These are phyloP conservation scores for Polytrichum commune DNA, from an alignment of 225 moss, liverwort and hornwort species.

Conservation along the genomic window DNA sequence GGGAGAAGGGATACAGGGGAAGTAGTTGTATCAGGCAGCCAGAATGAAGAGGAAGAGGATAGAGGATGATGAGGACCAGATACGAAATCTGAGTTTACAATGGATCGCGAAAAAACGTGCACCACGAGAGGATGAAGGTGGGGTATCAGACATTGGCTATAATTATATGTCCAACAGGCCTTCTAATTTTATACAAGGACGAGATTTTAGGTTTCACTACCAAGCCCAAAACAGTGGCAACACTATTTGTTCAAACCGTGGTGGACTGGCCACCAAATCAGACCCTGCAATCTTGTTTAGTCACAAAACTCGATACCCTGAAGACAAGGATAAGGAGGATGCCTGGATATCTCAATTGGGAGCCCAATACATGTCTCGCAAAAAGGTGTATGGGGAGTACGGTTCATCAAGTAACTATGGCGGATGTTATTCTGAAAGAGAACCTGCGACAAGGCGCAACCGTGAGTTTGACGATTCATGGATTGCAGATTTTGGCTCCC, in stretches of 20 bases:
- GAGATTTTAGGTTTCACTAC: slow-evolving; percentile 7
- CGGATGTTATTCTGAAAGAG: slow-evolving; percentile 27
- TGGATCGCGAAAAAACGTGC: slow-evolving; percentile 35
- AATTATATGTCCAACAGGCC: slow-evolving; percentile 54
- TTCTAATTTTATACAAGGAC: slow-evolving; percentile 12
- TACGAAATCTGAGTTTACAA: slow-evolving; percentile 39
- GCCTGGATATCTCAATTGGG: slow-evolving; percentile 55
- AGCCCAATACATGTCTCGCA: slow-evolving; percentile 42
- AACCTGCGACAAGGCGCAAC: slow-evolving; percentile 30
- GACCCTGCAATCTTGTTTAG: background rate
- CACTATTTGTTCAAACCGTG: slow-evolving; percentile 7
- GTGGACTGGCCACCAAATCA: slow-evolving; percentile 1
- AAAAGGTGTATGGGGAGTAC: slow-evolving; percentile 25
- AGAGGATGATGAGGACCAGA: slow-evolving; percentile 24
- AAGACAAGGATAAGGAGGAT: slow-evolving; percentile 23
- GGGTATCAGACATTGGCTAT: slow-evolving; percentile 35
- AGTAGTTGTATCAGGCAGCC: background rate
- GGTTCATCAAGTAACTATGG: slow-evolving; percentile 22
- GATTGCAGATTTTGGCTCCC: slow-evolving; percentile 51
- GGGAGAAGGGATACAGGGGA: too few relatives aligned
- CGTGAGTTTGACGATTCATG: slow-evolving; percentile 51
- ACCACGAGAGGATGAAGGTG: slow-evolving; percentile 25
- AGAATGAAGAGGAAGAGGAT: slow-evolving; percentile 53
- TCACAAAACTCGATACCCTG: background rate
- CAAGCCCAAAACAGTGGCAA: slow-evolving; percentile 1